Evolutionary conservation across 1,139 yeast genomes (phyloP).

Genomic region (Hyphopichia buzzinii): DNA sequence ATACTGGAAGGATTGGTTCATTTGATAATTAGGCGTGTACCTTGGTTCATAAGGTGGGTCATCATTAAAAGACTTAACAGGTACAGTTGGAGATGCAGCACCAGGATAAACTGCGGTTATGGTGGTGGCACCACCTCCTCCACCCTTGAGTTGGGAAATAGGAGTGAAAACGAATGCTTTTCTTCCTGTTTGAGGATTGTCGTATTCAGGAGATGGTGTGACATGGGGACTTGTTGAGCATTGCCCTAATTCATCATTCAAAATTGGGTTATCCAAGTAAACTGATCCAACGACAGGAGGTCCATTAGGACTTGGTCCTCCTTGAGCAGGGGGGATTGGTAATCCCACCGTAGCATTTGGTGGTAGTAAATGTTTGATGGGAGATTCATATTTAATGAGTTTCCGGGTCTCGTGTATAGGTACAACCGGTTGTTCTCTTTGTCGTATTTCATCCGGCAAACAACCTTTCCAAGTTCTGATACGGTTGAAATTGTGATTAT

Average conservation of each 20-base stretch:
- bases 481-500: constrained; percentile 85
- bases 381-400: constrained; percentile 75
- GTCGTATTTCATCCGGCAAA: constrained; percentile 93
- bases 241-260: constrained; percentile 78
- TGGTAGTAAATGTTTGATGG: constrained; percentile 73
- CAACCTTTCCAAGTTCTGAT: constrained; percentile 99
- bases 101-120: constrained; percentile 20
- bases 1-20: background rate
- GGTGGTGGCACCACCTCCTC: constrained; percentile 26
- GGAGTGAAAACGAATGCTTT: constrained; percentile 47
- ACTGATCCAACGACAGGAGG: constrained; percentile 95
- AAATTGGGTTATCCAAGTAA: constrained; percentile 69
- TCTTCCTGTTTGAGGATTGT: constrained; percentile 44
- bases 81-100: constrained; percentile 11
- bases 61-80: constrained; percentile 1
- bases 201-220: constrained; percentile 57
- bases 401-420: constrained; percentile 57
- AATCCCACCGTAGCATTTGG: constrained; percentile 68
- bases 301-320: constrained; percentile 69
- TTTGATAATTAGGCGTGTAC: background rate
- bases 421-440: constrained; percentile 74
- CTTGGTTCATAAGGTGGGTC: constrained; percentile 4
- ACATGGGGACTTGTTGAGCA: constrained; percentile 53
- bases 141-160: constrained; percentile 44
- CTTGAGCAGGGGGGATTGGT: constrained; percentile 79